Evolutionary conservation across 2,329 filamentous ascomycete species (phyloP).

Genomic region (Trichoderma koningii): DNA sequence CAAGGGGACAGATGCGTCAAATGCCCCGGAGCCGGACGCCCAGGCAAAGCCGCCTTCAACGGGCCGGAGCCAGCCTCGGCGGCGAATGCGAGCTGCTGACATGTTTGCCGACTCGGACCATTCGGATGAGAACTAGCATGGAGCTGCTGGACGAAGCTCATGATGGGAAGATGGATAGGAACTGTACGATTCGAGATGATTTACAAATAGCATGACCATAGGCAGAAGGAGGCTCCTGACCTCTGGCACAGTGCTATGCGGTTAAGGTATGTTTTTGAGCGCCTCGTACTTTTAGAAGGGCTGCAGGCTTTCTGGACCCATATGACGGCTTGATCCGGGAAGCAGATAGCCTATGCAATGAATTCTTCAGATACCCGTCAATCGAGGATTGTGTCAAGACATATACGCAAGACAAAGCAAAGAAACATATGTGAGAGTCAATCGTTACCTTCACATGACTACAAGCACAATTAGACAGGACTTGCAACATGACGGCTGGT

Average conservation of each 20-base stretch:
- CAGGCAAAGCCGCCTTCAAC: constrained; percentile 24
- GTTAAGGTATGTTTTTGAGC: neutral
- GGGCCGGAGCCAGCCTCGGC: constrained; percentile 47
- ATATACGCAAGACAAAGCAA: neutral
- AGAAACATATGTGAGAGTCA: no score
- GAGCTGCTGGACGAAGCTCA: neutral
- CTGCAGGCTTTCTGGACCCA: neutral
- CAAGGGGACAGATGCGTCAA: constrained; percentile 25
- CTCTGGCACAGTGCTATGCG: neutral
- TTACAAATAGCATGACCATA: neutral
- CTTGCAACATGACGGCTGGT: neutral
- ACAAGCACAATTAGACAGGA: neutral
- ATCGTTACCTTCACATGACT: neutral
- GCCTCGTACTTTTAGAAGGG: neutral
- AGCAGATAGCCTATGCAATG: constrained; percentile 3
- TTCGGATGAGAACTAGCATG: constrained; percentile 11
- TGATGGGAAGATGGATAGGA: neutral
- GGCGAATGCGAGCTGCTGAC: constrained; percentile 74
- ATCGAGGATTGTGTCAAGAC: neutral
- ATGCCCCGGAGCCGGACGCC: constrained; percentile 23
- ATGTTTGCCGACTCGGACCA: constrained; percentile 81
- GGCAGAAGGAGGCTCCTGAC: neutral
- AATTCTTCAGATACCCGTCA: neutral
- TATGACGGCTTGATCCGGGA: neutral
- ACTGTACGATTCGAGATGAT: neutral